Evolutionary conservation across 768 basidiomycete species (phyloP), one percentile per base, ranked within the genome.

Genomic region (Boletus subcaerulescens): DNA sequence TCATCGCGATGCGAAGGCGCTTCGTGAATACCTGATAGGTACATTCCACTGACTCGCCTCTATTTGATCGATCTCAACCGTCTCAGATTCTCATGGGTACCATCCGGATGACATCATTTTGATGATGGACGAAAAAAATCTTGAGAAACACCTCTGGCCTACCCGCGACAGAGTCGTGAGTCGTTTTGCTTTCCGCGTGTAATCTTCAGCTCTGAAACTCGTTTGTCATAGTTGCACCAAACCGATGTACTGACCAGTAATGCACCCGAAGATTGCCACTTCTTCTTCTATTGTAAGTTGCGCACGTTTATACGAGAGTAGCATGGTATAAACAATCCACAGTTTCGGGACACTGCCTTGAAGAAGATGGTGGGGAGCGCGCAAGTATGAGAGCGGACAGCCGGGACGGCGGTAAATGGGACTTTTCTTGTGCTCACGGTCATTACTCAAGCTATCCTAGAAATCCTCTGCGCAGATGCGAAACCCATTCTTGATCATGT

Each of bases 221-320:
- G 33, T 42, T 42, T 31, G 13, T 44, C 7, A 10, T 36, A 64
- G 81, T 48, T 80, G 13, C 61, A 56, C 3, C 73, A 77, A 39
- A 79, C 83, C 31, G 58, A 71, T 5, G 66, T 65, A 6, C 65
- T 85, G 7, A 77, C 79, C 1, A 56, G 64, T 5, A 76, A 72
- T 33, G 75, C 78, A 5, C 60, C 69, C 14, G 67, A 76, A 2
- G 76, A 77, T 0, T 80, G 81, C 50, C 74, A 68, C 3, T 79
- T 81, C 57, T 76, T 82, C 50, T 81, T 85, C 59, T 82, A 82
- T 40, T 85, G 83, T 84, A 57, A 36, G 77, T 26, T 12, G 1
- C 14, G 24, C 13, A 13, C 1, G 2, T 24, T 38, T 5, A 17
- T 4, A n/a, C n/a, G n/a, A 14, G 14, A 29, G 24, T 26, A 15